Evolutionary conservation across 306 rosid species (phyloP).

Genomic region (Spatholobus suberectus): DNA sequence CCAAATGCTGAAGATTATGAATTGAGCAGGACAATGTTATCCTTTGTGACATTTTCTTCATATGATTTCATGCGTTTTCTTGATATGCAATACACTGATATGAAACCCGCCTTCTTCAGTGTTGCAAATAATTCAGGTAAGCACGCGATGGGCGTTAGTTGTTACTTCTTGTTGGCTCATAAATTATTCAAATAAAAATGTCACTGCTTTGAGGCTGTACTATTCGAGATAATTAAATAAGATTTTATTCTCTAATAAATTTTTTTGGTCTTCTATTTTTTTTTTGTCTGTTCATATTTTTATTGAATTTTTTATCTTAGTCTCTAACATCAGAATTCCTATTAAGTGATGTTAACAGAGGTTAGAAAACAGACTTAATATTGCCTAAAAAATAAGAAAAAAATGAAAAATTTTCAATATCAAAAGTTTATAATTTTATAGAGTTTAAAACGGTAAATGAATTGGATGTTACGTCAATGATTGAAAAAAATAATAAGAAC

Average conservation of each 20-base stretch:
- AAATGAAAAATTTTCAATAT: too few species aligned
- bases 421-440: too few species aligned
- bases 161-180: not conserved
- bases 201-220: not conserved
- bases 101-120: not conserved
- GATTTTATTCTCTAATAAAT: not conserved
- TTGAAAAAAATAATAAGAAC: too few species aligned
- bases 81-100: not conserved
- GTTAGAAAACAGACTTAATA: too few species aligned
- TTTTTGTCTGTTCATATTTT: not conserved
- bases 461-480: not conserved
- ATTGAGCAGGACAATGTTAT: not conserved
- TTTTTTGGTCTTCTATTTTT: not conserved
- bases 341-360: not conserved
- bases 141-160: not conserved
- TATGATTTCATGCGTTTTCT: constrained; percentile 16
- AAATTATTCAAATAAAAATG: constrained; percentile 11
- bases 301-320: not conserved
- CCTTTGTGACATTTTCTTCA: not conserved
- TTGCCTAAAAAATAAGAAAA: not conserved
- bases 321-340: not conserved
- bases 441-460: not conserved
- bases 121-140: not conserved
- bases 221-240: not conserved
- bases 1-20: constrained; percentile 9